A percentile compares a stretch with the other conserved stretches of the same genome.
These are phyloP conservation scores for Chlamydomonas sp. DNA, from an alignment of 139 green algal species.

Conservation along the genomic window DNA sequence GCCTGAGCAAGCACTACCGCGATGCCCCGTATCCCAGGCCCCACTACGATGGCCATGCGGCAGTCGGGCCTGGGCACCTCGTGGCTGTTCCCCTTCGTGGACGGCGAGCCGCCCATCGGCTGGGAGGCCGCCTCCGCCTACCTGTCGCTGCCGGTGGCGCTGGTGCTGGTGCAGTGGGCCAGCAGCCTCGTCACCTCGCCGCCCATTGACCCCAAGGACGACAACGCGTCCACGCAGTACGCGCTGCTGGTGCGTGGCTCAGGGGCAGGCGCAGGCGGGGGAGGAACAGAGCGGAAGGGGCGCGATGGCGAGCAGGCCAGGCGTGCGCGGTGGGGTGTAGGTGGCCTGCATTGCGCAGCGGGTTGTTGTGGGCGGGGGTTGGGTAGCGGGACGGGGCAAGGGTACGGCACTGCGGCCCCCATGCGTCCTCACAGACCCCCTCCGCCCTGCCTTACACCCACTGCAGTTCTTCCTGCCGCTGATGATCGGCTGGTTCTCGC, in stretches of 20 bases:
- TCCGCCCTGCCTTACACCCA: too few relatives aligned
- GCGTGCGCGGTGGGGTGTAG: too few relatives aligned
- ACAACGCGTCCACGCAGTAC: conserved; percentile 66
- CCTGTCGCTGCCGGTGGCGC: conserved; percentile 91
- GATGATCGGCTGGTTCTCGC: conserved; percentile 91
- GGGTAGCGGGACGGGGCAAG: too few relatives aligned
- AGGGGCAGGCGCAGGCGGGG: too few relatives aligned
- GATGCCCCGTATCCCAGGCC: conserved; percentile 49
- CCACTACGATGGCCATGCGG: conserved; percentile 57
- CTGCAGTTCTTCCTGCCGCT: conserved; percentile 76
- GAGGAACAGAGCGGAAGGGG: neutral
- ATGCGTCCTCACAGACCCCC: too few relatives aligned
- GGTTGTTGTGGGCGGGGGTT: too few relatives aligned
- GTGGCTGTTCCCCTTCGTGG: conserved; percentile 88
- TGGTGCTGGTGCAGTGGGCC: conserved; percentile 66
- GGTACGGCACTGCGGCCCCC: too few relatives aligned
- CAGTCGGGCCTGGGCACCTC: conserved; percentile 58
- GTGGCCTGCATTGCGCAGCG: too few relatives aligned
- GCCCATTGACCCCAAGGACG: conserved; percentile 73
- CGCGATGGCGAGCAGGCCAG: too few relatives aligned
- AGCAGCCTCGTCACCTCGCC: conserved; percentile 57
- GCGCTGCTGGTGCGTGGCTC: neutral
- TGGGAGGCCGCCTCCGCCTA: conserved; percentile 89
- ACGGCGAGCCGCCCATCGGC: conserved; percentile 92
- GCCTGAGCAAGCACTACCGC: neutral